These are phyloP conservation scores for Scheffersomyces illinoinensis DNA, from an alignment of 1,139 yeast genomes.

Conservation along the genomic window DNA sequence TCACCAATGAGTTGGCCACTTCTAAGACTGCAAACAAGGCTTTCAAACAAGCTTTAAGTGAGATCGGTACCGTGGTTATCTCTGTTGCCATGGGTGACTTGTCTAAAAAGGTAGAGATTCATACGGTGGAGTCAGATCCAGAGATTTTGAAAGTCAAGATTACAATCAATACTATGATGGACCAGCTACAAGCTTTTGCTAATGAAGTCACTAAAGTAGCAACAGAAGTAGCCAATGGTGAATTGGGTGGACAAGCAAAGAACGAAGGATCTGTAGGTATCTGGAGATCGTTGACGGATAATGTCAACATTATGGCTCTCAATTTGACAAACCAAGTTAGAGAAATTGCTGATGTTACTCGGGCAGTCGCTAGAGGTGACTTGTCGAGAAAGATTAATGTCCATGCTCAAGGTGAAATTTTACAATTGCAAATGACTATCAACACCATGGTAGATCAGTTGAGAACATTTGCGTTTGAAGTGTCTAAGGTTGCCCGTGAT, in stretches of 20 bases:
- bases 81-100: constrained; percentile 87
- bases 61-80: constrained; percentile 79
- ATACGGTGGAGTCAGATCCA: constrained; percentile 72
- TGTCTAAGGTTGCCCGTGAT: constrained; percentile 84
- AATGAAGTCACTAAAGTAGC: constrained; percentile 84
- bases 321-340: constrained; percentile 81
- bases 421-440: constrained; percentile 76
- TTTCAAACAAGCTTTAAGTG: constrained; percentile 73
- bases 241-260: constrained; percentile 85
- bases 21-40: constrained; percentile 70
- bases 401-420: constrained; percentile 82
- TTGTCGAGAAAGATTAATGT: constrained; percentile 75
- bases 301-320: constrained; percentile 84
- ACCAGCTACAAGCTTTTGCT: constrained; percentile 79
- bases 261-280: constrained; percentile 82
- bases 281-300: constrained; percentile 82
- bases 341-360: constrained; percentile 85
- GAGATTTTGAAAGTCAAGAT: constrained; percentile 75
- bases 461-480: constrained; percentile 85
- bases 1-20: constrained; percentile 47
- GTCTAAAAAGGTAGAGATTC: constrained; percentile 73
- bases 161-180: constrained; percentile 87
- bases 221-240: constrained; percentile 87
- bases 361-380: constrained; percentile 83
- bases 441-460: constrained; percentile 88